Evolutionary conservation across 2,329 filamentous ascomycete genomes (phyloP), one percentile per base, ranked within the genome.

Genomic region (Neurospora sp.): DNA sequence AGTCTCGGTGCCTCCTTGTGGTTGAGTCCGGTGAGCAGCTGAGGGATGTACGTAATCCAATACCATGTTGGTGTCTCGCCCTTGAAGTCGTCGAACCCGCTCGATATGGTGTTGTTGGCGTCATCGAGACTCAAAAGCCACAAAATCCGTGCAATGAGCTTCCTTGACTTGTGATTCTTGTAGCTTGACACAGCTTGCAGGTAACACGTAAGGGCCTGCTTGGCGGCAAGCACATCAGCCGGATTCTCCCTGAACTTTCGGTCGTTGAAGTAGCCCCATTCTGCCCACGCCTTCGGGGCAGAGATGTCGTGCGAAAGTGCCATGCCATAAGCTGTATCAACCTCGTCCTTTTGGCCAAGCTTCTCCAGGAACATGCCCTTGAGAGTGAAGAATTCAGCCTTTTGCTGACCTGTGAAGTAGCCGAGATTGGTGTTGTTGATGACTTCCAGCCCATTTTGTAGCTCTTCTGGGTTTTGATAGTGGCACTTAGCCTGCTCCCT

Each of bases 391-490:
- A 99, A 99, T 79, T 99, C 96, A 8, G 96, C 96, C 81, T 99
- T 99, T 79, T 99, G 96, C 77, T 94, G 91, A 3, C 91, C 87
- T 72, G 93, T 96, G 80, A 99, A 99, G 83, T 99, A 99, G 80
- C 97, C 97, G 70, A 99, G 88, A 76, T 99, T 99, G 41, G 96
- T 99, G 76, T 99, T 99, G 81, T 99, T 99, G 79, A 99, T 99
- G 2, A 99, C 96, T 77, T 99, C 96, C 74, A 99, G 80, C 1
- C 96, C 96, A 77, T 90, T 97, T 68, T 90, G 95, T 69, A 99
- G 87, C 81, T 99, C 96, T 43, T 92, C 91, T 0, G 91, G 89
- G 77, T 98, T 98, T 81, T 98, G 94, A 79, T 98, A 99, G 79
- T 99, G 96, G 75, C 96, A 99, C 79, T 97, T 97, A 62, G 96